Evolutionary conservation across 1,284 basidiomycete species (phyloP), one percentile per base, ranked within the genome.

Genomic region (Athelia sp.): DNA sequence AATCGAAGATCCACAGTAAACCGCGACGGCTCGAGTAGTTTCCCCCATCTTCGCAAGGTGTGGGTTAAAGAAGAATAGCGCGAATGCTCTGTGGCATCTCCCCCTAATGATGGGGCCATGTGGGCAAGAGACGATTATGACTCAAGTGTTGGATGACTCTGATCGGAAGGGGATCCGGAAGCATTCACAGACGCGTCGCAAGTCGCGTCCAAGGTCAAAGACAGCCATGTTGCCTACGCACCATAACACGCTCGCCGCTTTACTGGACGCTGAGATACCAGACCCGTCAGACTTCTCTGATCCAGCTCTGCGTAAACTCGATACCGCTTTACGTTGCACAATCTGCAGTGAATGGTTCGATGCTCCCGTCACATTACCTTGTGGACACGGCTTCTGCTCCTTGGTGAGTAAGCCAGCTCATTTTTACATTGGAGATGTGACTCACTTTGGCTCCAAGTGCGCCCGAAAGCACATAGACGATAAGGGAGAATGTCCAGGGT

Each of bases 351-450:
- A 90, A 53, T 68, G 85, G 40, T 86, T 79, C 58, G 78, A 80
- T 46, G 87, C 74, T 1, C 87, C 87, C 8, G 79, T 90, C 32
- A 78, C 81, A 6, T 72, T 90, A 4, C 62, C 65, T 2, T 90
- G 87, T 58, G 86, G 84, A 0, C 88, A 90, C 57, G 81, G 79
- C 50, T 90, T 89, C 60, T 90, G 88, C 66, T 88, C 87, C 17
- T 61, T 79, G 58, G 88, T 90, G 58, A 56, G 83, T 63, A 29
- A 21, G 24, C 29, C 45, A 29, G 4, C 14, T 22, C 31, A 11
- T 17, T 31, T 43, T 18, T 49, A 23, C 48, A 52, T 35, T 34
- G 11, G 32, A 11, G 32, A 40, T n/a, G 9, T 40, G 36, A n/a
- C 45, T 42, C 52, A 21, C 34, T 21, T 45, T 11, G 13, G 18